Base-by-base conservation (phyloP, 331 rosid species). In the Quercus lobata region DNA sequence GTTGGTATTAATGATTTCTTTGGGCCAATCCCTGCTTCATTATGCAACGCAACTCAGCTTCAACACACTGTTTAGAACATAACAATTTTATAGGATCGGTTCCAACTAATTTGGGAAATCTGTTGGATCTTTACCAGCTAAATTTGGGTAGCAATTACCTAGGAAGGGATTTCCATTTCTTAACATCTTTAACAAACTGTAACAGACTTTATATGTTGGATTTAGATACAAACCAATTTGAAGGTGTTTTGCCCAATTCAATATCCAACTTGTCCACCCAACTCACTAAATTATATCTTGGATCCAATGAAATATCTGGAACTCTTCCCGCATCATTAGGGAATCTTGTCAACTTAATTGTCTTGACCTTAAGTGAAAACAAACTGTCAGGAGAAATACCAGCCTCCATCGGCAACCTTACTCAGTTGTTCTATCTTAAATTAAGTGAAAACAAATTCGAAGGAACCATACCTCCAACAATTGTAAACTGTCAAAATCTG, bases 401-500 rank as follows among this genome's bases (percentile, higher is more conserved):
- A 21, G 7, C 77, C 46, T 79, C 85, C 25, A 2, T 89, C 9
- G 91, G 91, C 35, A 83, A 89, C 37, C 89, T 88, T 30, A 81
- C 76, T 10, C 69, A 37, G 3, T 5, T 85, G 29, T 71, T 22
- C 24, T 1, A 24, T 4, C 76, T 85, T 8, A 4, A 5, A 3
- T n/a, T 85, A 3, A 5, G 24, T 0, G 44, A n/a, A 5, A 85
- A 88, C 57, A 66, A 76, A 8, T 41, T 41, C 0, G 0, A 41
- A 41, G 49, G 49, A 41, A 8, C 49, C 12, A 8, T 41, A 41
- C 49, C 49, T 41, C 49, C 49, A 41, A 41, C 12, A 8, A 41
- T 41, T 41, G 49, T 2, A 41, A 41, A 41, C 12, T 41, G 49
- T 41, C 49, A 41, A 8, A 8, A 8, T 9, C 12, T 41, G 0